Base-by-base conservation (phyloP, 768 basidiomycete species). In the Sistotremastrum niveocremeum region DNA sequence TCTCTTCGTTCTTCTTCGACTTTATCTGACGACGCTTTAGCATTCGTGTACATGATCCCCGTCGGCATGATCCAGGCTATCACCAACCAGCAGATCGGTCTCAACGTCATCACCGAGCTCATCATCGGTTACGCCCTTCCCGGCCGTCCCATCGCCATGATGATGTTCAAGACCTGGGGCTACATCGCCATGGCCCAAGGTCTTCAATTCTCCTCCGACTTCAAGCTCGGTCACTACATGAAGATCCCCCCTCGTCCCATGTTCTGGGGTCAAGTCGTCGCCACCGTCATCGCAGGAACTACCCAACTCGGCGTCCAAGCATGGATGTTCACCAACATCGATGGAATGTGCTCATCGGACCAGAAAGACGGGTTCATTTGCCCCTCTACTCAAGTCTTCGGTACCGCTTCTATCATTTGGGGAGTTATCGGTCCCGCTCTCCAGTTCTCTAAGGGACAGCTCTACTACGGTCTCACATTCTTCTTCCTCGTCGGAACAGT, bases 401-500 rank as follows among this genome's bases (percentile, higher is more conserved):
- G 59, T 41, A 57, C 58, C 31, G 62, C 62, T 2, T 57, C 53
- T 32, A 51, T 63, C 48, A 59, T 64, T 34, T 65, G 63, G 81
- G 82, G 87, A 49, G 81, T 84, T 50, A 83, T 90, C 46, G 84
- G 86, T 1, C 86, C 86, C 5, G 65, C 62, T 33, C 69, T 76
- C n/a, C 71, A 78, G 56, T 88, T 84, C 68, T 81, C 76, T 2
- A 41, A 63, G 11, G 83, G 81, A 8, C 72, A 76, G 56, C 64
- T 77, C 11, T 37, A 34, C 38, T 44, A 47, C 46, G 46, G 65
- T 6, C 69, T 87, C n/a, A 56, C 71, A 3, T 77, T 77, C 59
- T 87, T 84, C 66, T 90, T 90, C 81, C 72, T 86, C 47, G 56
- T 82, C 46, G 88, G 88, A 11, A 71, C 77, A 42, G 7, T 79